Base-by-base conservation (phyloP, 257 asterid genomes). In the Rauvolfia tetraphylla region DNA sequence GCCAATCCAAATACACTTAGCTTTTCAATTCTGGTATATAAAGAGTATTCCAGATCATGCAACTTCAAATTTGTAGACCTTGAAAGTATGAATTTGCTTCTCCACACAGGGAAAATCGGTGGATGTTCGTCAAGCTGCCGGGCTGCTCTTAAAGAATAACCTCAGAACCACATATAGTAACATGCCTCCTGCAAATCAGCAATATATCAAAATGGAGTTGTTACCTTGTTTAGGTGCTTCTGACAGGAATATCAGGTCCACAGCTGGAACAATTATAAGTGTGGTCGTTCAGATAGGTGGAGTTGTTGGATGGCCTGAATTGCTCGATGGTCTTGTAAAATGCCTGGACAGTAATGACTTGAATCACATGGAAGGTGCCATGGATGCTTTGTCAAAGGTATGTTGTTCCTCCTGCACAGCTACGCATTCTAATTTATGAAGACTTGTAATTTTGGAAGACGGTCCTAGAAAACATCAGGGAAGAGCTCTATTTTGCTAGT, bases 331-430 rank as follows among this genome's bases (percentile, higher is more conserved):
- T 13, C 93, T 96, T 73, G 91, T 89, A 34, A 91, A 92, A 85
- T 93, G 92, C 84, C 87, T 96, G 79, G 99, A 96, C 76, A 93
- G 98, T 86, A 91, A 90, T 85, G 98, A 90, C 69, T 73, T 76
- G 75, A 89, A 91, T 86, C 98, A 86, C 84, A 86, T 93, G 93
- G 99, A 96, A 86, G 99, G 99, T 83, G 98, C 99, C 74, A 91
- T 96, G 98, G 99, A 96, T 88, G 98, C 99, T 18, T 86, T 96
- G 82, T 93, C 99, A 33, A 96, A 96, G 99, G 99, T 96, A 79
- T 68, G 61, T 25, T 71, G 71, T 57, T 15, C 59, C 27, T 53
- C 27, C 25, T 18, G 25, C 59, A 51, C 3, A 53, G 59, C 25
- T 20, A 53, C 20, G 59, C 59, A 18, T 53, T 25, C 59, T 53